Base-by-base conservation (phyloP, 768 basidiomycete species). In the Lanmaoa rubissima region DNA sequence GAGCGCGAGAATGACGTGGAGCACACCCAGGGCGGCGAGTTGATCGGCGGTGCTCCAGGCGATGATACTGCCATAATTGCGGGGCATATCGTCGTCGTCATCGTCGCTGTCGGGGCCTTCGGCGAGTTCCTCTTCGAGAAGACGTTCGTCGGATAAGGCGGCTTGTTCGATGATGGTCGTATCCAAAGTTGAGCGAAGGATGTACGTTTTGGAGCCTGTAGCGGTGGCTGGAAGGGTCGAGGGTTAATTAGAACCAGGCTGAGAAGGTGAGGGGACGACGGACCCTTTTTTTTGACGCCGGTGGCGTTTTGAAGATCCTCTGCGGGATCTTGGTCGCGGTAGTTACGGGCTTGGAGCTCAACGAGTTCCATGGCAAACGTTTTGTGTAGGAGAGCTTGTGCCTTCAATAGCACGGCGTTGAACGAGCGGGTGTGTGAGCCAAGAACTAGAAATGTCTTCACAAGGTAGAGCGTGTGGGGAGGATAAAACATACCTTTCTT, bases 281-380 rank as follows among this genome's bases (percentile, higher is more conserved):
- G 45, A 86, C 91, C 78, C 78, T 81, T 90, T 74, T 86, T 89
- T 73, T 84, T 89, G 24, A 84, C 69, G 1, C 82, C 83, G 3
- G 81, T 82, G 16, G 79, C 78, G 38, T 76, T 79, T 59, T 79
- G 73, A 9, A 77, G 72, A 53, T 81, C 82, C 2, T 80, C 79
- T 13, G 64, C 70, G 5, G 58, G 36, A 42, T 66, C 72, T 38
- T 76, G 70, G 16, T 68, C 51, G 75, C 83, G 34, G 79, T 68
- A 66, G 41, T 66, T 83, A 24, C 86, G 82, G 0, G 83, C 75
- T 45, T 84, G 82, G 5, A 97, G 79, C 67, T 92, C 90, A 28
- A 87, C 84, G 9, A 97, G 79, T 63, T 96, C 91, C 84, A 94
- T 85, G 3, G 90, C 92, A 61, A 96, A 88, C 0, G 81, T 85